Conservation (phyloP, 164 flowering plant species). For the Echeveria elegans region DNA sequence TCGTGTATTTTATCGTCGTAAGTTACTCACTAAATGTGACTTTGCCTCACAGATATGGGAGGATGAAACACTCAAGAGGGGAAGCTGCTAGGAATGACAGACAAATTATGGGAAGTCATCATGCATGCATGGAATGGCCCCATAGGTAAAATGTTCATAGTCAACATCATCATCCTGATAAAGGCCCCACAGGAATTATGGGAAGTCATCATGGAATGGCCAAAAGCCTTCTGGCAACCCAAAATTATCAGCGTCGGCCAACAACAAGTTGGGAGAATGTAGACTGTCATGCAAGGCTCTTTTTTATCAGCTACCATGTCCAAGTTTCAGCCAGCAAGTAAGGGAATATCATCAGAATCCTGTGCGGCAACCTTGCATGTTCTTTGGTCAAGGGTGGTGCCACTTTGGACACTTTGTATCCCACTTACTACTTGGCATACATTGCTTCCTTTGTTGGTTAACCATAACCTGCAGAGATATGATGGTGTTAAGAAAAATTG, state of each 20-base stretch:
- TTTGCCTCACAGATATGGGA: slow-evolving; percentile 51
- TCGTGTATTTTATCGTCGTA: not conserved
- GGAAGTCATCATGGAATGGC: not conserved
- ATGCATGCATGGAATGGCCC: slow-evolving; percentile 42
- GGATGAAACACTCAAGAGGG: slow-evolving; percentile 69
- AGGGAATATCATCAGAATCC: slow-evolving; percentile 4
- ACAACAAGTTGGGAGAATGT: not conserved
- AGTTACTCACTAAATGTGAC: slow-evolving; percentile 8
- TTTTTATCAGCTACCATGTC: not conserved
- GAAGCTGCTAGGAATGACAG: slow-evolving; percentile 47
- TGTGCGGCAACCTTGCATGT: slow-evolving; percentile 27
- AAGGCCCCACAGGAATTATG: not conserved
- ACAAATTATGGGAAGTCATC: slow-evolving; percentile 46
- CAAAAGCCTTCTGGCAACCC: not conserved
- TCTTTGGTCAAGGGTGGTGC: slow-evolving; percentile 46
- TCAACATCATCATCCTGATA: not conserved
- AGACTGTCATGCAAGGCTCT: not conserved
- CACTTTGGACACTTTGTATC: slow-evolving; percentile 55
- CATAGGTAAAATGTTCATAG: slow-evolving; percentile 19
- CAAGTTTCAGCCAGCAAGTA: not conserved
- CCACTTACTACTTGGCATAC: too few relatives aligned
- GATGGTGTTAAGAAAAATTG: too few relatives aligned
- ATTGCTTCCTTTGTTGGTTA: too few relatives aligned
- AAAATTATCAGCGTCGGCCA: not conserved
- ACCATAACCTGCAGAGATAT: too few relatives aligned